These are phyloP conservation scores for Toxicodendron radicans DNA, from an alignment of 345 rosid genomes.

Conservation along the genomic window DNA sequence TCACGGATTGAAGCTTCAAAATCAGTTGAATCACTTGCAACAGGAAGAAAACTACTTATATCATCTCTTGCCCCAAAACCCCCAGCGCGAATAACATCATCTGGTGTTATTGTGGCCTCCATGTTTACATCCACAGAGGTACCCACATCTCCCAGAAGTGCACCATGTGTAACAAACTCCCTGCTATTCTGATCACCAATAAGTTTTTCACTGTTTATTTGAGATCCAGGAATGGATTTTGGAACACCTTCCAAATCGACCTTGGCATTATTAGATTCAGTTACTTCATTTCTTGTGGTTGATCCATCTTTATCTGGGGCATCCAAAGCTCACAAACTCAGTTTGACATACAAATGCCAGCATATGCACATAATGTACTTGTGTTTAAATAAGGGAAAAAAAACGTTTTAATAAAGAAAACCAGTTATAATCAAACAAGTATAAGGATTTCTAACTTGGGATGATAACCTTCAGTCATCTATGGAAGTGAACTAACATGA, in stretches of 20 bases:
- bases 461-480: neutral
- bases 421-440: neutral
- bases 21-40: slow-evolving; percentile 84
- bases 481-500: neutral
- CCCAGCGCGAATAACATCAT: slow-evolving; percentile 77
- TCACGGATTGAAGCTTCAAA: slow-evolving; percentile 71
- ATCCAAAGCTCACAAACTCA: slow-evolving; percentile 20
- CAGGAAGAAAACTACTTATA: slow-evolving; percentile 82
- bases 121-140: slow-evolving; percentile 58
- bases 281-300: slow-evolving; percentile 15
- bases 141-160: slow-evolving; percentile 13
- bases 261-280: slow-evolving; percentile 16
- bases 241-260: slow-evolving; percentile 25
- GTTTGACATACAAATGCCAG: slow-evolving; percentile 9
- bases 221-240: slow-evolving; percentile 17
- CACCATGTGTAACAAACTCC: slow-evolving; percentile 12
- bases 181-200: slow-evolving; percentile 19
- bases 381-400: neutral
- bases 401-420: neutral
- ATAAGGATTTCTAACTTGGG: neutral
- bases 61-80: slow-evolving; percentile 96
- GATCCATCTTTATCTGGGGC: slow-evolving; percentile 32
- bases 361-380: neutral
- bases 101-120: slow-evolving; percentile 65
- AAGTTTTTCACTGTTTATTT: slow-evolving; percentile 14